These are phyloP conservation scores for Mercurialis annua DNA, from an alignment of 345 rosid species.

Conservation along the genomic window DNA sequence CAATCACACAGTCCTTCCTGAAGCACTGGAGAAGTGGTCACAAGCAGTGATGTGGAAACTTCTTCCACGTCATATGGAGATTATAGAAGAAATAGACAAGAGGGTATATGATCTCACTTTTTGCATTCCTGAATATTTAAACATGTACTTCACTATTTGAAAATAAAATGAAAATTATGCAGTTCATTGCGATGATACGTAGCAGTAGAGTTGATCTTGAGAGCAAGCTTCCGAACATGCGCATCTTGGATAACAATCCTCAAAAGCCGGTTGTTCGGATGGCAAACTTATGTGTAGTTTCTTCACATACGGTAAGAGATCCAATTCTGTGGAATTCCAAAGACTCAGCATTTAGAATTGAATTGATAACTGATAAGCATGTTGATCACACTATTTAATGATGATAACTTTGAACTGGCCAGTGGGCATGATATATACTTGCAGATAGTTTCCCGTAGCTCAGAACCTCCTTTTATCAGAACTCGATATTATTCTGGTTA, in stretches of 20 bases:
- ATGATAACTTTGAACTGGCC: neutral
- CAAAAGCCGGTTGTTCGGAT: conserved; percentile 90
- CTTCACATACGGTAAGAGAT: conserved; percentile 70
- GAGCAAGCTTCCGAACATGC: conserved; percentile 71
- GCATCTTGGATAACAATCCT: conserved; percentile 79
- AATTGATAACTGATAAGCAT: neutral
- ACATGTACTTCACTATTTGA: conserved; percentile 11
- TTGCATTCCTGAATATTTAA: conserved; percentile 9
- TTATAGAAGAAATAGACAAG: conserved; percentile 86
- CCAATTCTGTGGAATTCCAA: conserved; percentile 1
- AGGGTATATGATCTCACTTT: conserved; percentile 45
- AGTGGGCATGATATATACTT: neutral
- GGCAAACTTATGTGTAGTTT: conserved; percentile 94
- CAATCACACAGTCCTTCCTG: conserved; percentile 98
- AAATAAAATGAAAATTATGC: conserved; percentile 26
- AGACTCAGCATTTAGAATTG: neutral
- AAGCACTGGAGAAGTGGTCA: conserved; percentile 98
- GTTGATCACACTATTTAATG: neutral
- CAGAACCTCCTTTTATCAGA: neutral
- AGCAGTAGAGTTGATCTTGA: conserved; percentile 59
- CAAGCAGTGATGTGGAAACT: conserved; percentile 91
- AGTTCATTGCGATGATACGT: conserved; percentile 66
- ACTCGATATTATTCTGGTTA: neutral
- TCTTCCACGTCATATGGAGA: conserved; percentile 99
- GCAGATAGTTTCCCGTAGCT: neutral